Evolutionary conservation across 257 asterid species (phyloP).

Genomic region (Nicotiana undulata): DNA sequence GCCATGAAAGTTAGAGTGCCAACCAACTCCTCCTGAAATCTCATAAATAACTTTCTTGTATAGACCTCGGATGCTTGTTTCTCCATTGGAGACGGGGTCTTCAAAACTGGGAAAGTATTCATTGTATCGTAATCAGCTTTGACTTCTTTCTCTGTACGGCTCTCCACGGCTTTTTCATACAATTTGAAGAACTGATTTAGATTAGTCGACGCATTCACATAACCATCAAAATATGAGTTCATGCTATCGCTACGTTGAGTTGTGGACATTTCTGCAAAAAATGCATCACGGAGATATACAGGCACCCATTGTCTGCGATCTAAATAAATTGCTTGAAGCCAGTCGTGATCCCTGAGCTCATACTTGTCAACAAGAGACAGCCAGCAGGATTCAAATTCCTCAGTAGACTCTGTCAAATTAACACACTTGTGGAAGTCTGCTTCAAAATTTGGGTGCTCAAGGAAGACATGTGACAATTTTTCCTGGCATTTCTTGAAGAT

Average conservation of each 20-base stretch:
- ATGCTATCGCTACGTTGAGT: slow-evolving; percentile 82
- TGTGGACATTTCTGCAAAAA: slow-evolving; percentile 90
- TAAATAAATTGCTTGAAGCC: slow-evolving; percentile 60
- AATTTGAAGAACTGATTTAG: slow-evolving; percentile 75
- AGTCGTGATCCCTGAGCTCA: slow-evolving; percentile 65
- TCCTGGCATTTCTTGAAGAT: slow-evolving; percentile 94
- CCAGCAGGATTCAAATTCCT: slow-evolving; percentile 92
- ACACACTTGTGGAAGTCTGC: slow-evolving; percentile 82
- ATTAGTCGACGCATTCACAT: slow-evolving; percentile 89
- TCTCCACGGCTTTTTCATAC: slow-evolving; percentile 93
- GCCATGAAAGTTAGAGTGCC: slow-evolving; percentile 90
- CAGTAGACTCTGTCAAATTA: slow-evolving; percentile 62
- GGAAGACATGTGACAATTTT: slow-evolving; percentile 70
- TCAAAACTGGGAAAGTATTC: slow-evolving; percentile 58
- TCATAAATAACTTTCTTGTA: slow-evolving; percentile 68
- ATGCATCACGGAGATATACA: slow-evolving; percentile 69
- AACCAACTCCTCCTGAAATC: slow-evolving; percentile 93
- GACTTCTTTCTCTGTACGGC: slow-evolving; percentile 95
- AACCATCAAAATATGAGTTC: slow-evolving; percentile 96
- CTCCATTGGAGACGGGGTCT: slow-evolving; percentile 98
- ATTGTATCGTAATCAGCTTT: slow-evolving; percentile 90
- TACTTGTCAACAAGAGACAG: slow-evolving; percentile 62
- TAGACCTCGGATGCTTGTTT: slow-evolving; percentile 90
- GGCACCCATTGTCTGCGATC: slow-evolving; percentile 96
- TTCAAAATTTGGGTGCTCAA: slow-evolving; percentile 68